phyloP scores from a whole-genome alignment of 2,329 filamentous ascomycete genomes.

The Biscogniauxia mediterranea region DNA sequence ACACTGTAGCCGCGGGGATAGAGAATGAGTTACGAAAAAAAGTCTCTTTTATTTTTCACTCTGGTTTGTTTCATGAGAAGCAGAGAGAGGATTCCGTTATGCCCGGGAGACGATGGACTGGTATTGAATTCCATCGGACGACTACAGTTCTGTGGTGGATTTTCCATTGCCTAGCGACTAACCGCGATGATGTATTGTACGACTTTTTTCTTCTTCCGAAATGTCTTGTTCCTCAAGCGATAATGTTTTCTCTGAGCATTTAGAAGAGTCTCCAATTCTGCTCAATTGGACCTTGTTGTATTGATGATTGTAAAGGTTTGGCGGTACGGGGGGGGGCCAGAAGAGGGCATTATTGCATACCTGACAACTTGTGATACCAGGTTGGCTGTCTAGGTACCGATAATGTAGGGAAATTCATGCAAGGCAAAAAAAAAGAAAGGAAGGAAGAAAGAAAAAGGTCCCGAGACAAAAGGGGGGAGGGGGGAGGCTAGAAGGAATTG shows the following conservation, averaged over 20 bases:
- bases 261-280: background rate
- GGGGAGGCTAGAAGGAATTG: constrained; percentile 6
- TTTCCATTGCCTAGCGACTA: background rate
- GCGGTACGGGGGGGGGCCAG: background rate
- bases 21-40: constrained; percentile 27
- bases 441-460: constrained; percentile 16
- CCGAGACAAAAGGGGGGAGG: constrained; percentile 10
- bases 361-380: background rate
- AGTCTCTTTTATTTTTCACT: constrained; percentile 12
- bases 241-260: background rate
- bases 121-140: background rate
- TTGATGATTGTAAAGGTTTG: background rate
- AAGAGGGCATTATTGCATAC: background rate
- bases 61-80: constrained; percentile 14
- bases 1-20: constrained; percentile 19
- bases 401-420: background rate
- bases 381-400: background rate
- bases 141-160: background rate
- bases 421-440: background rate
- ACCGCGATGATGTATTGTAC: background rate
- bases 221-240: background rate
- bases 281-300: background rate
- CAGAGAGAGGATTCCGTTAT: background rate
- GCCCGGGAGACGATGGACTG: background rate
- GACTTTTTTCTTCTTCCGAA: background rate